Conservation (phyloP, 495 filamentous ascomycete genomes). For the Bombardia bombarda region DNA sequence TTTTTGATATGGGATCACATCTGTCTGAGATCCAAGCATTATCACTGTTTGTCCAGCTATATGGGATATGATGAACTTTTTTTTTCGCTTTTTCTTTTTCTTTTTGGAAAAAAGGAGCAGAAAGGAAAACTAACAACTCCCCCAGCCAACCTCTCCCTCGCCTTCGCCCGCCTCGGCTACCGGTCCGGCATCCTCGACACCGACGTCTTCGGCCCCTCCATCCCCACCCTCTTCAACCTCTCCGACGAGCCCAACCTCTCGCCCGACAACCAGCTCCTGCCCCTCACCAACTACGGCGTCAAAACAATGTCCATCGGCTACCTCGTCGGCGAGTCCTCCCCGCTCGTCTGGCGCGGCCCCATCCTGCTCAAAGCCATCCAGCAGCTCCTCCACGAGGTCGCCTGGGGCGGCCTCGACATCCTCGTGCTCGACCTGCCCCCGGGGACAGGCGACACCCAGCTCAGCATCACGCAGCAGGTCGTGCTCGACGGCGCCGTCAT, state of each 20-base stretch:
- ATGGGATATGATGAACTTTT: too few relatives aligned
- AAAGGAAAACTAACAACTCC: too few relatives aligned
- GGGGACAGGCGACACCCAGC: constrained; percentile 88
- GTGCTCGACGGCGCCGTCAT: constrained; percentile 76
- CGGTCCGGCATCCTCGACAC: constrained; percentile 85
- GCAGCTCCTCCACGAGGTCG: constrained; percentile 87
- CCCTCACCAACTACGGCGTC: constrained; percentile 89
- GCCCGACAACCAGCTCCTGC: constrained; percentile 68
- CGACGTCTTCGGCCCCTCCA: constrained; percentile 93
- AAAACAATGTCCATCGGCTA: constrained; percentile 99
- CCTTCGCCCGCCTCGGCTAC: constrained; percentile 72
- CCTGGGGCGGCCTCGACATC: constrained; percentile 72
- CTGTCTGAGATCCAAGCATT: too few relatives aligned
- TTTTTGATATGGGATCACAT: too few relatives aligned
- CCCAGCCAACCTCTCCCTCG: constrained; percentile 84
- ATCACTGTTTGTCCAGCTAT: too few relatives aligned
- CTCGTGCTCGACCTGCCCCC: constrained; percentile 89
- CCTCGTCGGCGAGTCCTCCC: constrained; percentile 60
- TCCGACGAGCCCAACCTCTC: constrained; percentile 59
- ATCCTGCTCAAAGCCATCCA: constrained; percentile 98
- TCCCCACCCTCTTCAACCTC: constrained; percentile 83
- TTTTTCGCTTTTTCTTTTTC: too few relatives aligned
- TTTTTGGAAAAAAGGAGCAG: too few relatives aligned
- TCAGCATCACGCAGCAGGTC: constrained; percentile 89
- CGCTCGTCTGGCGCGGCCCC: constrained; percentile 91